A percentile compares a stretch with the other conserved stretches of the same genome.
Conservation (phyloP, 305 asterid species). For the Solanum hybrid region DNA sequence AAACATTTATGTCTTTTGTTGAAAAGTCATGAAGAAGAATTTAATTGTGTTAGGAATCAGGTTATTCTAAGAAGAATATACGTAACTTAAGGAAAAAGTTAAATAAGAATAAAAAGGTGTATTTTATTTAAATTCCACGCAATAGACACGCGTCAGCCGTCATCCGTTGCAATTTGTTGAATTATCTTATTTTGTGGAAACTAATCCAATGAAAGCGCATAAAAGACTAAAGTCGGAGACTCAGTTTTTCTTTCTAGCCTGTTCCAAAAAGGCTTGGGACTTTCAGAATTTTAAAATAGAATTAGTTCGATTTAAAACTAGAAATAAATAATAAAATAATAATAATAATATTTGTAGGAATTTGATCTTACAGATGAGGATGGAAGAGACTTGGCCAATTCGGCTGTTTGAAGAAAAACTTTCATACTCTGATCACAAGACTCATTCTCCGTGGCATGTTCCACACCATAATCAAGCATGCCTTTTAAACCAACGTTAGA, state of each 20-base stretch:
- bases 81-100: background rate
- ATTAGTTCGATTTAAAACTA: no score
- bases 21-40: background rate
- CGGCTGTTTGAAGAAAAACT: slow-evolving; percentile 40
- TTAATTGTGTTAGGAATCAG: background rate
- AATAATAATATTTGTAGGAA: background rate
- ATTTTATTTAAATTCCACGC: background rate
- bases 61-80: background rate
- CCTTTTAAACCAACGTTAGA: slow-evolving; percentile 40
- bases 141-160: background rate
- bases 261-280: no score
- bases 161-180: background rate
- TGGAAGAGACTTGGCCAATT: slow-evolving; percentile 24
- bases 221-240: no score
- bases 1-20: background rate
- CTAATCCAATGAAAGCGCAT: background rate
- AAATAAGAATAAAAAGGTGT: background rate
- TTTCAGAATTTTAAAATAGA: no score
- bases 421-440: slow-evolving; percentile 48
- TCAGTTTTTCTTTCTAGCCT: background rate
- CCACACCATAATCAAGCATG: slow-evolving; percentile 84
- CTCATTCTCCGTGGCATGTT: slow-evolving; percentile 47
- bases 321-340: background rate
- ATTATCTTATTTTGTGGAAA: background rate
- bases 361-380: slow-evolving; percentile 32